Conservation (phyloP, 2,329 filamentous ascomycete species). For the Byssochlamys sp. region DNA sequence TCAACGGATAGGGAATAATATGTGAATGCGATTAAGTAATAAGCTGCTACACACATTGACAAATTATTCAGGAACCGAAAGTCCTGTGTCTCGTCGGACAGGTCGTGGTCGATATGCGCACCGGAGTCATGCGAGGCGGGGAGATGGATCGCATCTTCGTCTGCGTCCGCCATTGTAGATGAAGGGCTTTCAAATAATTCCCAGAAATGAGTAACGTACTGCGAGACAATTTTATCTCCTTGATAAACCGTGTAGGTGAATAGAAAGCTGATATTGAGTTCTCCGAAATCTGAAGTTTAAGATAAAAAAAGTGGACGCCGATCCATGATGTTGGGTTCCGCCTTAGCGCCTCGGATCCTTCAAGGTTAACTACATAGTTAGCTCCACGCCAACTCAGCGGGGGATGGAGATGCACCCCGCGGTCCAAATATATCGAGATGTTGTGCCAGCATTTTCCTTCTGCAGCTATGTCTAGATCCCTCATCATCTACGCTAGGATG, state of each 20-base stretch:
- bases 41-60: constrained; percentile 34
- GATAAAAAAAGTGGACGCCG: neutral
- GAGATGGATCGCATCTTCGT: constrained; percentile 32
- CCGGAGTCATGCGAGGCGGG: constrained; percentile 18
- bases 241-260: neutral
- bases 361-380: neutral
- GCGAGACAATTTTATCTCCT: neutral
- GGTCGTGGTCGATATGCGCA: constrained; percentile 47
- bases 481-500: neutral
- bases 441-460: neutral
- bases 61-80: constrained; percentile 62
- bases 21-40: neutral
- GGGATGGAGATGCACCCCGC: neutral
- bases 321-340: neutral
- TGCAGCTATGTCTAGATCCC: neutral
- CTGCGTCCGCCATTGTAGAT: constrained; percentile 32
- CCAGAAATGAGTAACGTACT: neutral
- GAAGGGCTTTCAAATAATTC: neutral
- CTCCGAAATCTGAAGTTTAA: neutral
- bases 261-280: neutral
- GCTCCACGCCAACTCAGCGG: neutral
- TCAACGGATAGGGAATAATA: constrained; percentile 10
- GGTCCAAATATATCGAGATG: neutral
- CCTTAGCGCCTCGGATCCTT: neutral
- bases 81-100: constrained; percentile 75